A percentile compares a stretch with the other conserved stretches of the same genome.
Conservation (phyloP, 148 eudicot genomes). For the Chenopodium album region DNA sequence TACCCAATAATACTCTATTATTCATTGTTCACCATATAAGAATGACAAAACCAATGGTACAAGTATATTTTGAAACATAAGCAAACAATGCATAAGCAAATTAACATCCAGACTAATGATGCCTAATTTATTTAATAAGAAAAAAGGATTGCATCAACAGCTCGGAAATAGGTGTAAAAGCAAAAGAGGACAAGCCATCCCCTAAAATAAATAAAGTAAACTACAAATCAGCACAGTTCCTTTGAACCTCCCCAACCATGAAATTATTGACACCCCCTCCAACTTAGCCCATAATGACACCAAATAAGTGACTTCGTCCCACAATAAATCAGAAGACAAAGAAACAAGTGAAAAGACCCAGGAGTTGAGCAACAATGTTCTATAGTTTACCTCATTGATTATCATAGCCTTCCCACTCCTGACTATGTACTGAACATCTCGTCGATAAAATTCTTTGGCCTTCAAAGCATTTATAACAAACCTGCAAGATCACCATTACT, state of each 20-base stretch:
- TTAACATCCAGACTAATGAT: not conserved
- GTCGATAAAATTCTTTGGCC: conserved; percentile 93
- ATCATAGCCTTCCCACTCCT: conserved; percentile 89
- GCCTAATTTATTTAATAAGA: no score
- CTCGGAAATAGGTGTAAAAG: no score
- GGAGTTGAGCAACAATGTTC: not conserved
- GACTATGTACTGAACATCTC: conserved; percentile 91
- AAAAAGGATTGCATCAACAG: no score
- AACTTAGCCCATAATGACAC: no score
- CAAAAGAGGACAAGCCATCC: no score
- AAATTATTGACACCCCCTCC: no score
- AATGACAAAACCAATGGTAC: not conserved
- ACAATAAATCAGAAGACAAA: no score
- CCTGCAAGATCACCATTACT: conserved; percentile 43
- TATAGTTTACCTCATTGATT: conserved; percentile 74
- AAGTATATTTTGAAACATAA: not conserved
- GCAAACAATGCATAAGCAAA: not conserved
- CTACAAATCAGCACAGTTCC: no score
- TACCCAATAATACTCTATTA: not conserved
- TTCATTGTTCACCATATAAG: not conserved
- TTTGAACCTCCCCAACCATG: no score
- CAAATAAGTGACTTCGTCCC: no score
- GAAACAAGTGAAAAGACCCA: no score
- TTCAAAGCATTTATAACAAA: conserved; percentile 92
- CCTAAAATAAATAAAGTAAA: no score